phyloP scores from a whole-genome alignment of 2,329 filamentous ascomycete genomes.

The Sporothrix schenckii region DNA sequence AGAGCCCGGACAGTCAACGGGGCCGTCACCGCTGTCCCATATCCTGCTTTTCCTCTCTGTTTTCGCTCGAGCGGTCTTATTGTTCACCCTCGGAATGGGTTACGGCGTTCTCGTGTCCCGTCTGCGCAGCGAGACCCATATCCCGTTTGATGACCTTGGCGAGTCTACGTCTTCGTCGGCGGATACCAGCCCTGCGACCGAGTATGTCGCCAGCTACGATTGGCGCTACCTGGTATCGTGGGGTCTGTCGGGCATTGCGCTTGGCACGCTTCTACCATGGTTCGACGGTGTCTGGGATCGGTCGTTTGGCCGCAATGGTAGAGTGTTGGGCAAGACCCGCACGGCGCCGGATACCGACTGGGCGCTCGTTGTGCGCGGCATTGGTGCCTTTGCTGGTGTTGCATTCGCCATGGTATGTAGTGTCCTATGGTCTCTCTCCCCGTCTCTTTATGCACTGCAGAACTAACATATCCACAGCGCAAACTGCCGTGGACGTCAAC shows the following conservation, averaged over 20 bases:
- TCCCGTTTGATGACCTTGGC: constrained; percentile 25
- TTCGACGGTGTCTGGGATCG: constrained; percentile 76
- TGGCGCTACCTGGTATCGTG: constrained; percentile 77
- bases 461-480: constrained; percentile 56
- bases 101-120: constrained; percentile 83
- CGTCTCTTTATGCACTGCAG: constrained; percentile 1
- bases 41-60: constrained; percentile 53
- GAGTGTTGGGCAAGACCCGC: constrained; percentile 41
- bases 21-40: constrained; percentile 40
- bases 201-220: constrained; percentile 43
- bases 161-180: constrained; percentile 44
- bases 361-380: constrained; percentile 64
- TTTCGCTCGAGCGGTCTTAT: constrained; percentile 60
- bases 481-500: constrained; percentile 92
- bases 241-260: constrained; percentile 74
- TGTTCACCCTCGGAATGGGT: constrained; percentile 78
- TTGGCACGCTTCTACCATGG: constrained; percentile 82
- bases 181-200: background rate
- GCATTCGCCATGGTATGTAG: constrained; percentile 73
- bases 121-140: constrained; percentile 68
- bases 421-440: background rate
- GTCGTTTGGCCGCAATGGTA: constrained; percentile 43
- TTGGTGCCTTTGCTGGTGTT: constrained; percentile 64
- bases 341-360: constrained; percentile 64
- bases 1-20: constrained; percentile 28